A percentile compares a stretch with the other conserved stretches of the same genome.
Conservation (phyloP, 2,329 filamentous ascomycete genomes). For the Epichloe sibirici region DNA sequence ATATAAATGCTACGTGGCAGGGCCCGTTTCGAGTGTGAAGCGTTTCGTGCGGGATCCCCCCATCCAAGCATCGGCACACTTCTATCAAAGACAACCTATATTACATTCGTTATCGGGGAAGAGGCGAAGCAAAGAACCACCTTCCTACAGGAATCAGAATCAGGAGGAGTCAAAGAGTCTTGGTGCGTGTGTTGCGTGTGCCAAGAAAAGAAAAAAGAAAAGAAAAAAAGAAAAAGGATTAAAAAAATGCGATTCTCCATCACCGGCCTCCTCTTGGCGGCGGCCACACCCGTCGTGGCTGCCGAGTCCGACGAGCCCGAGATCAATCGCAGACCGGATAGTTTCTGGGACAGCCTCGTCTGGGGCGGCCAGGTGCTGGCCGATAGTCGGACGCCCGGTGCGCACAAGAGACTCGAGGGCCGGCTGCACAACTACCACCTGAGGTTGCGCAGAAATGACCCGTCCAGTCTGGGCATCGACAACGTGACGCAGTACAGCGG, state of each 20-base stretch:
- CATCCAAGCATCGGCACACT: too few species aligned
- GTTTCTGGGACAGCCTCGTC: conserved; percentile 81
- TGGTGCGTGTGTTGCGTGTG: too few species aligned
- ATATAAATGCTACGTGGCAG: too few species aligned
- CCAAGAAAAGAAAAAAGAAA: too few species aligned
- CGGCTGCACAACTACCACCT: conserved; percentile 77
- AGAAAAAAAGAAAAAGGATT: too few species aligned
- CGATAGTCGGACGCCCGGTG: conserved; percentile 23
- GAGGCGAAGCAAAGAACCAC: too few species aligned
- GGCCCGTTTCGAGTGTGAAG: too few species aligned
- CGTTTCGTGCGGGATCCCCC: too few species aligned
- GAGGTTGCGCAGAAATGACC: conserved; percentile 81
- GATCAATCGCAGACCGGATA: conserved; percentile 53
- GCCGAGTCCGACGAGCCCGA: not conserved
- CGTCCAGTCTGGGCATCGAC: conserved; percentile 71
- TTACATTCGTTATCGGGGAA: too few species aligned
- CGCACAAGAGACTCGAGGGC: conserved; percentile 57
- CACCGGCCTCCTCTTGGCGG: not conserved
- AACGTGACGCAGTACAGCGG: conserved; percentile 95
- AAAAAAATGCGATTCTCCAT: not conserved
- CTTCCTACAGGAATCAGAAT: too few species aligned
- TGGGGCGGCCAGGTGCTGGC: conserved; percentile 72
- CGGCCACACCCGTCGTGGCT: not conserved
- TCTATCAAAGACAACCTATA: too few species aligned
- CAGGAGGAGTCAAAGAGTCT: too few species aligned